phyloP scores from a whole-genome alignment of 2,329 filamentous ascomycete species.

The Aurifilum marmelostoma region DNA sequence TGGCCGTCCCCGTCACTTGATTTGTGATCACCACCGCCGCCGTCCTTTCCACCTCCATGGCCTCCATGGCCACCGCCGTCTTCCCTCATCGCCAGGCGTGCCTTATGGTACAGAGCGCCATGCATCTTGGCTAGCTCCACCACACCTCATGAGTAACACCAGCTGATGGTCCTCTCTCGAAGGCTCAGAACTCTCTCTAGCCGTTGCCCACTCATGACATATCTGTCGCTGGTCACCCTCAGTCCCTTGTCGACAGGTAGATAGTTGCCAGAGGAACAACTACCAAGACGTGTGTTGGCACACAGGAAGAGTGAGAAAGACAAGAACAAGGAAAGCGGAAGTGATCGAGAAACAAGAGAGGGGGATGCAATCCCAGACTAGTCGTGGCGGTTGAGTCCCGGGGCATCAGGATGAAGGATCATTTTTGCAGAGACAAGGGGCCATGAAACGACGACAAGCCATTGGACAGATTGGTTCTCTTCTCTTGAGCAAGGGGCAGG shows the following conservation, averaged over 20 bases:
- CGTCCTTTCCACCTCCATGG: too few species aligned
- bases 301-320: neutral
- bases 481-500: neutral
- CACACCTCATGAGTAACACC: constrained; percentile 5
- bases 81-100: neutral
- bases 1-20: neutral
- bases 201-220: neutral
- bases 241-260: neutral
- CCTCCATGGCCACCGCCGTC: neutral
- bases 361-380: neutral
- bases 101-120: neutral
- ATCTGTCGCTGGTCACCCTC: neutral
- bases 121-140: constrained; percentile 6
- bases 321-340: neutral
- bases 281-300: neutral
- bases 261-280: neutral
- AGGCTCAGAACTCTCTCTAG: neutral
- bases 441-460: neutral
- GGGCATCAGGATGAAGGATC: constrained; percentile 10
- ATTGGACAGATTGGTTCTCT: constrained; percentile 6
- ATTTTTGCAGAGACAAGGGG: neutral
- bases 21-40: neutral
- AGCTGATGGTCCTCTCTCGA: neutral
- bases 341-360: neutral
- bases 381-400: neutral